A percentile compares a stretch with the other conserved stretches of the same genome.
Evolutionary conservation across 129 eudicot genomes (phyloP).

Genomic region (Arctium lappa): DNA sequence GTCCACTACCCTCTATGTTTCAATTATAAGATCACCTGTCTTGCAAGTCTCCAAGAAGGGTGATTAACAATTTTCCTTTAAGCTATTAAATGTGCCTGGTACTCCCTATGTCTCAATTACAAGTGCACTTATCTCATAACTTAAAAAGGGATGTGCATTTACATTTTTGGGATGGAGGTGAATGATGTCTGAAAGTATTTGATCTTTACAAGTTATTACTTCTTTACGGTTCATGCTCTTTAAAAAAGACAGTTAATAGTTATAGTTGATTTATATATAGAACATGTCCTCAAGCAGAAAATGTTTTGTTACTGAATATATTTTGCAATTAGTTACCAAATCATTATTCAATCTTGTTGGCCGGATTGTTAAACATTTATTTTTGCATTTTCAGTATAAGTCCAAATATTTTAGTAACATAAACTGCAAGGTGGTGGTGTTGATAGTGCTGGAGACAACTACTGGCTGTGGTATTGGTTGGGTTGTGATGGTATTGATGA

Average conservation of each 20-base stretch:
- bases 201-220: background rate
- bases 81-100: background rate
- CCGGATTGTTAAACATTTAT: too few species aligned
- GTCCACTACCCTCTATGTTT: background rate
- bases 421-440: too few species aligned
- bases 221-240: background rate
- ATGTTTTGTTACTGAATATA: background rate
- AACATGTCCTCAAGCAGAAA: background rate
- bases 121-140: background rate
- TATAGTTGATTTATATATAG: background rate
- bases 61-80: background rate
- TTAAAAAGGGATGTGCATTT: background rate
- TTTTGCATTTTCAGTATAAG: too few species aligned
- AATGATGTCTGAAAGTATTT: background rate
- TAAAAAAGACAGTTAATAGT: background rate
- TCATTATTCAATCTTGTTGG: background rate
- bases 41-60: conserved; percentile 2
- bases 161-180: background rate
- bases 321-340: background rate
- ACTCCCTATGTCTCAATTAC: background rate
- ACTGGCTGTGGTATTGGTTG: too few species aligned
- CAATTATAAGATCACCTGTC: background rate
- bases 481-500: too few species aligned
- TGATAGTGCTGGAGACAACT: too few species aligned
- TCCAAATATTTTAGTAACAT: too few species aligned